Evolutionary conservation across 768 basidiomycete species (phyloP).

Genomic region (Scleroderma citrinum): DNA sequence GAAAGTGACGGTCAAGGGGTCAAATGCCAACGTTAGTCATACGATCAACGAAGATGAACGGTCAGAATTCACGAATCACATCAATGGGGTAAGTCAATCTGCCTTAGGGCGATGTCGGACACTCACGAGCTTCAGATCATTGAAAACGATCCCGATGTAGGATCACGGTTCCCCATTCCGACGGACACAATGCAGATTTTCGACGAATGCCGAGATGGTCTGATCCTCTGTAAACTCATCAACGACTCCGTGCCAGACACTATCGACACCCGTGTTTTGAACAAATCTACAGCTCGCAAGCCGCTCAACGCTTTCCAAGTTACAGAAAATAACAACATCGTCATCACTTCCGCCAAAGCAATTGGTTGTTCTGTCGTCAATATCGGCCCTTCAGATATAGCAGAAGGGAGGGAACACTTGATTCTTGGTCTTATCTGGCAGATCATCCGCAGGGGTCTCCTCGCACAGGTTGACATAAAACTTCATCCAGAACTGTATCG

Average conservation of each 20-base stretch:
- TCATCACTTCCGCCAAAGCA: constrained; percentile 95
- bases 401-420: constrained; percentile 92
- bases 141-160: constrained; percentile 84
- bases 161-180: constrained; percentile 80
- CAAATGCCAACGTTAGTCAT: constrained; percentile 92
- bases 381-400: constrained; percentile 88
- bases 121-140: constrained; percentile 55
- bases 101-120: neutral
- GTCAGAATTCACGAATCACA: constrained; percentile 95
- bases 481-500: constrained; percentile 95
- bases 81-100: constrained; percentile 71
- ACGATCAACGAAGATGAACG: constrained; percentile 97
- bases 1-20: constrained; percentile 91
- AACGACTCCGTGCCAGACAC: constrained; percentile 99
- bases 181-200: constrained; percentile 98
- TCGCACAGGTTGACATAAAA: constrained; percentile 96
- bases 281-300: constrained; percentile 76
- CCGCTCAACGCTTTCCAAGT: constrained; percentile 97
- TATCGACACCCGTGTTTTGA: constrained; percentile 96
- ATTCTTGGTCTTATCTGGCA: constrained; percentile 99
- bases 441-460: constrained; percentile 88
- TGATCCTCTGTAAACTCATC: constrained; percentile 97
- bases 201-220: constrained; percentile 92
- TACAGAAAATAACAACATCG: constrained; percentile 99
- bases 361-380: constrained; percentile 99